These are phyloP conservation scores for Cercospora canescens DNA, from an alignment of 2,329 filamentous ascomycete genomes.

Conservation along the genomic window DNA sequence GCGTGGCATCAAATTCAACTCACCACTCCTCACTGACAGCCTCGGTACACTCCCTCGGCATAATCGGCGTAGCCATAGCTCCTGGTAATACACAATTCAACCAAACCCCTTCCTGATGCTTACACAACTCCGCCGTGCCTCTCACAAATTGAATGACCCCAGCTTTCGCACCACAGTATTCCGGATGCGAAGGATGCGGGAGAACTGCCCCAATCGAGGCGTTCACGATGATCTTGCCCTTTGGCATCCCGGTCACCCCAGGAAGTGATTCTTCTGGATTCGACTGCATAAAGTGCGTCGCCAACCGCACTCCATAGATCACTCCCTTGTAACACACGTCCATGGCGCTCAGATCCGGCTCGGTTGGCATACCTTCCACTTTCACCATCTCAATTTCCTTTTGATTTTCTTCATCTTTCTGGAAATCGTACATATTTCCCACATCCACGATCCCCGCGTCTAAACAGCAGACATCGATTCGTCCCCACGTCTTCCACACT, in stretches of 20 bases:
- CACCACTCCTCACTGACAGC: background rate
- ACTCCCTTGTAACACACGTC: slow-evolving; percentile 56
- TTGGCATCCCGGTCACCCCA: background rate
- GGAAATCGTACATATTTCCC: slow-evolving; percentile 46
- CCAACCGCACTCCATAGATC: slow-evolving; percentile 51
- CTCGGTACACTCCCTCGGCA: slow-evolving; percentile 47
- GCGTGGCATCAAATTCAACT: background rate
- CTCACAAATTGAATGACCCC: slow-evolving; percentile 47
- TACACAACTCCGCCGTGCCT: slow-evolving; percentile 41
- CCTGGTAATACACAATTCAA: slow-evolving; percentile 53
- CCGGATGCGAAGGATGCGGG: slow-evolving; percentile 47
- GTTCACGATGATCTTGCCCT: slow-evolving; percentile 7
- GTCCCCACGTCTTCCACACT: slow-evolving; percentile 46
- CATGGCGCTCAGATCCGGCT: slow-evolving; percentile 48
- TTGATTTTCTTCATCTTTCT: background rate
- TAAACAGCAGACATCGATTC: slow-evolving; percentile 51
- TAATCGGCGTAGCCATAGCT: slow-evolving; percentile 46
- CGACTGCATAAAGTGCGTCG: slow-evolving; percentile 56
- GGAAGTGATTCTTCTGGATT: slow-evolving; percentile 38
- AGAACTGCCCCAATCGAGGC: slow-evolving; percentile 45
- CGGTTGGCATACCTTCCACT: slow-evolving; percentile 41
- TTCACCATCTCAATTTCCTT: too few species aligned
- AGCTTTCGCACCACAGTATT: slow-evolving; percentile 55
- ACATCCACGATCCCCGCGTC: slow-evolving; percentile 55
- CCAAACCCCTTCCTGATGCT: slow-evolving; percentile 23